Base-by-base conservation (phyloP, 768 basidiomycete genomes). In the Mycena galericulata region DNA sequence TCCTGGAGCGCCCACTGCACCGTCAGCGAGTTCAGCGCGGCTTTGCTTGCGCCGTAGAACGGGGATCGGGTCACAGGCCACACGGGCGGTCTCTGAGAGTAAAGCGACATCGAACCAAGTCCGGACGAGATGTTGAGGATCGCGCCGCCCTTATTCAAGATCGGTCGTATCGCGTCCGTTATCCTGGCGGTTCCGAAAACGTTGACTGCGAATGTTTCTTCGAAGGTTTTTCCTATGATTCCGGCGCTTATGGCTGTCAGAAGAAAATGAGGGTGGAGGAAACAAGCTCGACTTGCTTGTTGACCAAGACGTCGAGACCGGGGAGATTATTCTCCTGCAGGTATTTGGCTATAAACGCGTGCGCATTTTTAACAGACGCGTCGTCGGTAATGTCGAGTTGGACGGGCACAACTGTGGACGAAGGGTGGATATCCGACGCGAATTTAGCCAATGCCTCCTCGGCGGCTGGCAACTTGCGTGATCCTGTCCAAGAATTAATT, bases 1-100 rank as follows among this genome's bases (percentile, higher is more conserved):
- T 70, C 69, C 49, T 62, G 53, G 27, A 70, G 43, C 9, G 58
- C 64, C 69, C 69, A 70, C 14, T 57, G 34, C 43, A 55, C 34
- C 29, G 70, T 71, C 9, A 71, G 43, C 17, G 22, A 15, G 43
- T 71, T 71, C 6, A 71, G 45, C n/a, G 70, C 70, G 5, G 62
- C 14, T 38, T 71, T 71, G 56, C 55, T 59, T 1, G 70, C 47
- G 55, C 20, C 45, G 62, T 71, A 71, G 1, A 57, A 34, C 1
- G 47, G 24, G 7, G 43, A 15, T 60, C 1, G 9, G 41, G 61
- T 32, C n/a, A n/a, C n/a, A n/a, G n/a, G n/a, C n/a, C n/a, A n/a
- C 18, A 41, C 32, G 10, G 61, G 40, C 17, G 2, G 14, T 6
- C 9, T 34, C 2, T 7, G 30, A 32, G 53, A 15, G 8, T n/a